Percentiles rank a stretch among this genome's conserved stretches.
Evolutionary conservation across 306 rosid genomes (phyloP).

Genomic region (Arachis hypogaea): DNA sequence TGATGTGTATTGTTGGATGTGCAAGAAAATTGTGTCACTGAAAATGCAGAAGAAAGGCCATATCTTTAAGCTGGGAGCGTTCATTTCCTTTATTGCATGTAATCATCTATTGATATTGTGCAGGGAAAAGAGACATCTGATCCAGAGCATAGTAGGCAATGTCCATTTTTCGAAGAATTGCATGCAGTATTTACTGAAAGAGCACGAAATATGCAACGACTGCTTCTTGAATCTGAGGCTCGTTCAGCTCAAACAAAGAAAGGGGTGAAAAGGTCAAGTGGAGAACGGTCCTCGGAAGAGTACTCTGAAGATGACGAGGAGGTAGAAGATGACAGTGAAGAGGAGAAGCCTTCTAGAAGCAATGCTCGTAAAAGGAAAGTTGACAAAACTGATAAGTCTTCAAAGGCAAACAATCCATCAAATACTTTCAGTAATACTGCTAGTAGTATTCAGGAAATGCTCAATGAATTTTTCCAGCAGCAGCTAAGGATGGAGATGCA

Average conservation of each 20-base stretch:
- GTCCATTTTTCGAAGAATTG: slow-evolving; percentile 88
- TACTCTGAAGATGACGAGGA: slow-evolving; percentile 68
- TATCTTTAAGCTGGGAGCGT: slow-evolving; percentile 15
- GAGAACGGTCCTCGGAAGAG: slow-evolving; percentile 66
- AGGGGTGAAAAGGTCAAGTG: slow-evolving; percentile 56
- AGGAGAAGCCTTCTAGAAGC: slow-evolving; percentile 59
- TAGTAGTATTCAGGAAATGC: slow-evolving; percentile 54
- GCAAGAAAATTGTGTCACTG: slow-evolving; percentile 19
- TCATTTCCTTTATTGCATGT: not conserved
- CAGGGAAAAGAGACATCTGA: slow-evolving; percentile 93
- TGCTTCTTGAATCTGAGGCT: slow-evolving; percentile 69
- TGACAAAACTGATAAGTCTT: slow-evolving; percentile 52
- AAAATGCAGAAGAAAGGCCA: not conserved
- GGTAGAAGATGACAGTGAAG: slow-evolving; percentile 57
- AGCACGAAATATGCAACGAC: slow-evolving; percentile 66
- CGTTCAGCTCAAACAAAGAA: slow-evolving; percentile 58
- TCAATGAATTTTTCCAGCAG: slow-evolving; percentile 71
- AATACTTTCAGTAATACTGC: slow-evolving; percentile 31
- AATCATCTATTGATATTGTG: slow-evolving; percentile 19
- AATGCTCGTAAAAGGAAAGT: slow-evolving; percentile 66
- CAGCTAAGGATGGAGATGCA: slow-evolving; percentile 84
- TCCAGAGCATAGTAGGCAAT: slow-evolving; percentile 69
- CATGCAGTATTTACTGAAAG: slow-evolving; percentile 75
- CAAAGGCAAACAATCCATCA: slow-evolving; percentile 42
- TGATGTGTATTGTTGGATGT: not conserved